Percentiles rank a stretch among this genome's conserved stretches.
These are phyloP conservation scores for Symbiotaphrina buchneri DNA, from an alignment of 495 filamentous ascomycete genomes.

Conservation along the genomic window DNA sequence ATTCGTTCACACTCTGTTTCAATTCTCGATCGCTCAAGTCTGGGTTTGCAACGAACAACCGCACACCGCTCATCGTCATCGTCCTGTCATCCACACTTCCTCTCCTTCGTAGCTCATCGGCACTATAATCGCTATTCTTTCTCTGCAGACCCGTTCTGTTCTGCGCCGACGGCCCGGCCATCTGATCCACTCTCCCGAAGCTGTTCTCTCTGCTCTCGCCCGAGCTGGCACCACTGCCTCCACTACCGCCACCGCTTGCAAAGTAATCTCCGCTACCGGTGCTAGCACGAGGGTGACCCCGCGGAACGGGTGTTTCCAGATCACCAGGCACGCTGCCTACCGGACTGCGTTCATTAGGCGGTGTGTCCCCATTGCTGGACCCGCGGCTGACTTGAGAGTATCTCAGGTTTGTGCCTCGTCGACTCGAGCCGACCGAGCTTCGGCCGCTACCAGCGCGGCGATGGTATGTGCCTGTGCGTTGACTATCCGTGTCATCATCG, in stretches of 20 bases:
- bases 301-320: constrained; percentile 27
- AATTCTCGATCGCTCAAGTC: constrained; percentile 53
- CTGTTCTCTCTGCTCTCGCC: constrained; percentile 27
- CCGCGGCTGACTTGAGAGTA: constrained; percentile 13
- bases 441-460: constrained; percentile 56
- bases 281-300: constrained; percentile 14
- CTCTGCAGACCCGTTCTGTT: constrained; percentile 17
- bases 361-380: constrained; percentile 50
- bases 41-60: constrained; percentile 88
- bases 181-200: constrained; percentile 30
- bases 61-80: constrained; percentile 55
- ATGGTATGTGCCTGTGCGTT: constrained; percentile 30
- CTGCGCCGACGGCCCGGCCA: constrained; percentile 21
- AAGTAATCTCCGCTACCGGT: constrained; percentile 15
- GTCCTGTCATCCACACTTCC: constrained; percentile 91
- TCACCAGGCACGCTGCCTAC: constrained; percentile 24
- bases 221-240: constrained; percentile 26
- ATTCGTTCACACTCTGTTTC: too few species aligned
- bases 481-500: constrained; percentile 41
- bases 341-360: constrained; percentile 17
- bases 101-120: constrained; percentile 55
- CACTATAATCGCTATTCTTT: constrained; percentile 42
- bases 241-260: constrained; percentile 9
- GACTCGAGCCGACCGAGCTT: constrained; percentile 50
- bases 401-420: constrained; percentile 26